A percentile compares a stretch with the other conserved stretches of the same genome.
phyloP scores from a whole-genome alignment of 1,284 basidiomycete species.

The Dichomitus squalens region DNA sequence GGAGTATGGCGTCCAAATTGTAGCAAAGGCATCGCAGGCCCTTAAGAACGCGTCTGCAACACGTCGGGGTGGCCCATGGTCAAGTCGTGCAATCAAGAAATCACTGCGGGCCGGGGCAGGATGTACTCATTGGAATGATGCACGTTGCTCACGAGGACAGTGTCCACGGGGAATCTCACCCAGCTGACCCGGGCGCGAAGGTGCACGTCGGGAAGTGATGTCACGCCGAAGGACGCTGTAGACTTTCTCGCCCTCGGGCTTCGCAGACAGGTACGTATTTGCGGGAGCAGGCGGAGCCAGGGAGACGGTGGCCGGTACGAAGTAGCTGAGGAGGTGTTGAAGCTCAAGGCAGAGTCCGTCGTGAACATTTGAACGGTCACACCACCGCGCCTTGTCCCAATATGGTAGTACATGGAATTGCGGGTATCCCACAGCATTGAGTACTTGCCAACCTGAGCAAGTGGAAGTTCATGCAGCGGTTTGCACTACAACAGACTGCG shows the following conservation, averaged over 20 bases:
- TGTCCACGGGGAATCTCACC: neutral
- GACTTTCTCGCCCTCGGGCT: neutral
- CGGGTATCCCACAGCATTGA: neutral
- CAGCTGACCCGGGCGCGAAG: conserved; percentile 23
- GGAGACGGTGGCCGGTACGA: no score
- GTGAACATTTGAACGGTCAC: neutral
- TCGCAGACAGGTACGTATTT: neutral
- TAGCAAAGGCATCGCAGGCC: conserved; percentile 2
- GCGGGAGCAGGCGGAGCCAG: neutral
- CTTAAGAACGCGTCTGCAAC: conserved; percentile 19
- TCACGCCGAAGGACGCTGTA: neutral
- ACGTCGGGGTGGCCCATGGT: neutral
- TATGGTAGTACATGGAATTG: neutral
- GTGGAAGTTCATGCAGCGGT: no score
- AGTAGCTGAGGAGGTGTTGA: no score
- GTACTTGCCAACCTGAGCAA: neutral
- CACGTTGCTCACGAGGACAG: conserved; percentile 20
- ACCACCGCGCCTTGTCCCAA: neutral
- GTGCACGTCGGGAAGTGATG: conserved; percentile 4
- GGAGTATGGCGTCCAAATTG: conserved; percentile 1
- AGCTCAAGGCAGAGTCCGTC: neutral
- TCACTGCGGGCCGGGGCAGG: conserved; percentile 18
- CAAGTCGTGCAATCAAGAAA: conserved; percentile 7
- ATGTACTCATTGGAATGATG: conserved; percentile 19
- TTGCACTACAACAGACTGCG: no score